Percentiles rank a stretch among this genome's conserved stretches.
These are phyloP conservation scores for Spathaspora sp. DNA, from an alignment of 805 yeast genomes.

Conservation along the genomic window DNA sequence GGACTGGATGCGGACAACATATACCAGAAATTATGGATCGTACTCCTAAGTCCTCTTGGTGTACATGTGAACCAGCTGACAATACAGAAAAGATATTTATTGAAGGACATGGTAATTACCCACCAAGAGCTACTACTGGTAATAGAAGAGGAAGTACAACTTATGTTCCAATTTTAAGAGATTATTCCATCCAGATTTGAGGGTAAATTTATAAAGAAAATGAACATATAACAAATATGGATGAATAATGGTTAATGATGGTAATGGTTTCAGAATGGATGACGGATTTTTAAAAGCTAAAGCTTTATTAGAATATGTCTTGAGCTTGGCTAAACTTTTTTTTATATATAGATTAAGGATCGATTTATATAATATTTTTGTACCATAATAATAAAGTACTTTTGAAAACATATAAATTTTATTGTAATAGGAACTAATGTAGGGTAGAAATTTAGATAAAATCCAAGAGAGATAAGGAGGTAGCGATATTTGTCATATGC, in stretches of 20 bases:
- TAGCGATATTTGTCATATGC: no score
- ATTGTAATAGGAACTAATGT: background rate
- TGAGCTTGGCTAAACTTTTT: background rate
- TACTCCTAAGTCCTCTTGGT: slow-evolving; percentile 48
- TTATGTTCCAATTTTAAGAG: slow-evolving; percentile 1
- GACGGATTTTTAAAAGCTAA: background rate
- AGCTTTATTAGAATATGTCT: background rate
- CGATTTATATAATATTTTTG: background rate
- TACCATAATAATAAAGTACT: background rate
- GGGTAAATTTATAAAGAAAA: background rate
- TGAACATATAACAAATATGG: background rate
- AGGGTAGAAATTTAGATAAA: background rate
- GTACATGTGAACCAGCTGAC: slow-evolving; percentile 49
- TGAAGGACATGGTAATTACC: slow-evolving; percentile 28
- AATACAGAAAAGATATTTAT: slow-evolving; percentile 20
- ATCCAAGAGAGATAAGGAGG: background rate
- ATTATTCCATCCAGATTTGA: background rate
- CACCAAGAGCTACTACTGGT: slow-evolving; percentile 66
- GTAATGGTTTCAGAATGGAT: background rate
- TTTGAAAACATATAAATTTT: background rate
- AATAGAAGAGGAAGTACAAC: slow-evolving; percentile 13
- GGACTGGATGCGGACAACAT: slow-evolving; percentile 67
- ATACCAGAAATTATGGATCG: slow-evolving; percentile 50
- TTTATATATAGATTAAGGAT: background rate
- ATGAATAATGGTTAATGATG: background rate